Evolutionary conservation across 1,139 yeast species (phyloP).

Genomic region (Protomyces macrosporus): DNA sequence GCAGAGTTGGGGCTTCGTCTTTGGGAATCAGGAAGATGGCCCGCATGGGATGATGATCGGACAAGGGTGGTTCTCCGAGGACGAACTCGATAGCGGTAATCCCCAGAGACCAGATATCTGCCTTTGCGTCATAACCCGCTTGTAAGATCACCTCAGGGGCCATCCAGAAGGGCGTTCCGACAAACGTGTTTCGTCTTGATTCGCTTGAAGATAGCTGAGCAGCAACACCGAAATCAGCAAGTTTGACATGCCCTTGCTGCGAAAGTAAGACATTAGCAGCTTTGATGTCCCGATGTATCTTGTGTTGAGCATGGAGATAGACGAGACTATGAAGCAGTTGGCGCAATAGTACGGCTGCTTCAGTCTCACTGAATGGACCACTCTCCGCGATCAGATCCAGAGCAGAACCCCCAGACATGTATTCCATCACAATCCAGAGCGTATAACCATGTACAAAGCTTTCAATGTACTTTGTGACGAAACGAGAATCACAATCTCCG

Average conservation of each 20-base stretch:
- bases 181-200: constrained; percentile 79
- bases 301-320: constrained; percentile 70
- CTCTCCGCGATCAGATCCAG: constrained; percentile 53
- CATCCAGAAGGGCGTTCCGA: constrained; percentile 99
- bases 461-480: constrained; percentile 71
- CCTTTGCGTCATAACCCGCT: constrained; percentile 78
- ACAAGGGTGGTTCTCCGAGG: constrained; percentile 77
- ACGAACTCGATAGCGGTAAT: constrained; percentile 80
- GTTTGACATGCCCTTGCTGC: constrained; percentile 67
- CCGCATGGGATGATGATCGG: constrained; percentile 71
- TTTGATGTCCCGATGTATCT: constrained; percentile 81
- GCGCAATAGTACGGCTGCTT: constrained; percentile 53
- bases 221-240: constrained; percentile 96
- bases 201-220: constrained; percentile 75
- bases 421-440: constrained; percentile 77
- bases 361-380: constrained; percentile 55
- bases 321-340: constrained; percentile 63
- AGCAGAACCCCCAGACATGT: constrained; percentile 76
- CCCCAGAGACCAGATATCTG: constrained; percentile 96
- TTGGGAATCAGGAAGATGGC: constrained; percentile 60
- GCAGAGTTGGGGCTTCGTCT: constrained; percentile 48
- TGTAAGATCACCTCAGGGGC: constrained; percentile 93
- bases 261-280: constrained; percentile 77
- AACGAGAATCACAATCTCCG: constrained; percentile 64
- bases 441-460: constrained; percentile 71